These are phyloP conservation scores for Protomyces inouyei DNA, from an alignment of 1,139 yeast species.

Conservation along the genomic window DNA sequence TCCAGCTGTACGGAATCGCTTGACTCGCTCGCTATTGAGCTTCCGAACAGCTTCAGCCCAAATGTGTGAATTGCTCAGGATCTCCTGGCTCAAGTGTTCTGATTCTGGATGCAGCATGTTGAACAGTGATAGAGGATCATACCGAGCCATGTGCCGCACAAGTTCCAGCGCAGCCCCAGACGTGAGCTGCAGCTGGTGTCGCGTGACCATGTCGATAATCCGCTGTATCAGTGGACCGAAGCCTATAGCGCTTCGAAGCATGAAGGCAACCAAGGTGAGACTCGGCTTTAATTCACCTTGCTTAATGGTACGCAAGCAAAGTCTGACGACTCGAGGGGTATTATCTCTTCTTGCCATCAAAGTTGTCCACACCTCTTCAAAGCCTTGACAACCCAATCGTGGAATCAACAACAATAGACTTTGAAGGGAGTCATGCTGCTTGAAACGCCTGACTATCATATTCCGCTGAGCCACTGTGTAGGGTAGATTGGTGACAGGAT, in stretches of 20 bases:
- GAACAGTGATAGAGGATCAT: neutral
- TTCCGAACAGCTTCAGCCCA: constrained; percentile 4
- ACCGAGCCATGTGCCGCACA: neutral
- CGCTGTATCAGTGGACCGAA: neutral
- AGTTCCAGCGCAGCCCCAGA: constrained; percentile 6
- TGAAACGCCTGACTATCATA: neutral
- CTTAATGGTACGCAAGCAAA: neutral
- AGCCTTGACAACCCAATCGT: neutral
- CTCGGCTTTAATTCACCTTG: neutral
- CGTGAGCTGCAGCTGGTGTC: neutral
- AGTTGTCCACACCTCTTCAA: neutral
- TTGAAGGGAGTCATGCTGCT: neutral
- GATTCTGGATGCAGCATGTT: neutral
- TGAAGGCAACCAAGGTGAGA: neutral
- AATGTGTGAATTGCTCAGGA: constrained; percentile 5
- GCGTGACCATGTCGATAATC: neutral
- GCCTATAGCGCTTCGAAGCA: neutral
- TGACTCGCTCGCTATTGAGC: neutral
- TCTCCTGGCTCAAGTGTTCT: neutral
- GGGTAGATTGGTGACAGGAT: neutral
- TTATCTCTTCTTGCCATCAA: neutral
- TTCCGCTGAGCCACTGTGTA: neutral
- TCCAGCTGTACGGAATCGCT: neutral
- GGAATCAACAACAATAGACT: neutral
- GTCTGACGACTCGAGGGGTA: neutral